These are phyloP conservation scores for Amanita pallidorosea DNA, from an alignment of 768 basidiomycete genomes.

Conservation along the genomic window DNA sequence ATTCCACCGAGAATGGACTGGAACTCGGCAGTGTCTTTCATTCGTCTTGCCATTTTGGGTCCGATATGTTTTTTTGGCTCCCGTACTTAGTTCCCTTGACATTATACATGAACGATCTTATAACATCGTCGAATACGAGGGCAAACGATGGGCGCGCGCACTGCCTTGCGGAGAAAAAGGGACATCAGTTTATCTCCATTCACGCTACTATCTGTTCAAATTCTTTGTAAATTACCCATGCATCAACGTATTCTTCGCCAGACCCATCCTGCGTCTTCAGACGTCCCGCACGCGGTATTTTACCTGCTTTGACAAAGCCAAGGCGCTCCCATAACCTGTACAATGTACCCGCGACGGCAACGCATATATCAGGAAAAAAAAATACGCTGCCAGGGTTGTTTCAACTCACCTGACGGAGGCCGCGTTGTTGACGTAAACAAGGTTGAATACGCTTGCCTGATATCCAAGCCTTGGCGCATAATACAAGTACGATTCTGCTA, in stretches of 20 bases:
- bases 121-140: no score
- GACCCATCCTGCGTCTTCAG: slow-evolving; percentile 53
- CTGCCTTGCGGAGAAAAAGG: background rate
- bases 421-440: slow-evolving; percentile 79
- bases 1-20: no score
- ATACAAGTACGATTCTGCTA: slow-evolving; percentile 71
- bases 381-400: background rate
- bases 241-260: slow-evolving; percentile 85
- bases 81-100: no score
- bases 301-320: slow-evolving; percentile 69
- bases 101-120: no score
- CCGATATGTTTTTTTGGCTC: no score
- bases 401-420: slow-evolving; percentile 54
- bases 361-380: background rate
- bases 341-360: background rate
- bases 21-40: no score
- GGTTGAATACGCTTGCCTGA: slow-evolving; percentile 77
- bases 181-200: background rate
- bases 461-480: slow-evolving; percentile 76
- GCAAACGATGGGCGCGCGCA: background rate
- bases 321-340: slow-evolving; percentile 75
- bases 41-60: no score
- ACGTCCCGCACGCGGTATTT: slow-evolving; percentile 68
- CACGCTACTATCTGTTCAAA: slow-evolving; percentile 29
- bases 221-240: slow-evolving; percentile 74